Conservation (phyloP, 2,329 filamentous ascomycete genomes). For the Colletotrichum musicola region DNA sequence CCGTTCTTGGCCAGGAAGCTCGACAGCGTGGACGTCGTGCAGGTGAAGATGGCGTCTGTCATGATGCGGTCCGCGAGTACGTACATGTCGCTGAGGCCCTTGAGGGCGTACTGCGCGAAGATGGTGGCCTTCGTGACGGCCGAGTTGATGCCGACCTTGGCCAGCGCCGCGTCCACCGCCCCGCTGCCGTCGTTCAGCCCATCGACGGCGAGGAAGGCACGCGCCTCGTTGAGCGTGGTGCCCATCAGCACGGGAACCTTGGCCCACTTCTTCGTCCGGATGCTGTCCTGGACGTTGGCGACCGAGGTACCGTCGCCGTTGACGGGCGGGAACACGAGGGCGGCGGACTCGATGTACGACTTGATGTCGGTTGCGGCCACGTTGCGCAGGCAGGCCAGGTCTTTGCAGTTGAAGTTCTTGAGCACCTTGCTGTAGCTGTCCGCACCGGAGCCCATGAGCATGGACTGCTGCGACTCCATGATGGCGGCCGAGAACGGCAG, state of each 20-base stretch:
- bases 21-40: constrained; percentile 25
- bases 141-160: constrained; percentile 6
- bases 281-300: constrained; percentile 24
- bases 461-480: constrained; percentile 33
- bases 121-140: constrained; percentile 15
- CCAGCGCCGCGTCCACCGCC: background rate
- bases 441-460: constrained; percentile 24
- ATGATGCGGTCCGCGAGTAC: constrained; percentile 22
- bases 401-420: constrained; percentile 21
- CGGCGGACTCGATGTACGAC: constrained; percentile 15
- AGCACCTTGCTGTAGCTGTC: constrained; percentile 32
- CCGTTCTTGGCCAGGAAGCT: constrained; percentile 16
- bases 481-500: constrained; percentile 41
- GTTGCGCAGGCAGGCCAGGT: constrained; percentile 16
- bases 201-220: constrained; percentile 18
- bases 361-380: constrained; percentile 27
- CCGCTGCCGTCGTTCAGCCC: background rate
- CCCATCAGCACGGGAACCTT: constrained; percentile 33
- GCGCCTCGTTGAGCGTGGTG: constrained; percentile 27
- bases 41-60: constrained; percentile 29
- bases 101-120: background rate
- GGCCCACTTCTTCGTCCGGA: constrained; percentile 26
- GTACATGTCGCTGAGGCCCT: constrained; percentile 5
- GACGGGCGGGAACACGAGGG: constrained; percentile 34
- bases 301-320: constrained; percentile 26